These are phyloP conservation scores for Geosmithia flava DNA, from an alignment of 2,329 filamentous ascomycete species.

Conservation along the genomic window DNA sequence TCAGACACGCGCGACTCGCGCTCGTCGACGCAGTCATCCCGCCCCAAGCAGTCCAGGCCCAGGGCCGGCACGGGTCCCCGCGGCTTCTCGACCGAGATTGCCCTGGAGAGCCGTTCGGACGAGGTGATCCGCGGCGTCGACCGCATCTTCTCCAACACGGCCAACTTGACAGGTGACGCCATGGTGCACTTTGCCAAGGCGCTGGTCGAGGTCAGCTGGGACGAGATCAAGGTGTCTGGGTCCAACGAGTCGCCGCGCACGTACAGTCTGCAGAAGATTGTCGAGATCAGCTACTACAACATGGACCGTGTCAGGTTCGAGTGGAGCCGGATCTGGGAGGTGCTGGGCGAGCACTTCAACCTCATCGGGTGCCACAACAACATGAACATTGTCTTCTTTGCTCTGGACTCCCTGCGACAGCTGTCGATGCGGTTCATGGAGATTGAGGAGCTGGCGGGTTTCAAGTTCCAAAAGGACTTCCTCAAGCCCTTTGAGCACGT, in stretches of 20 bases:
- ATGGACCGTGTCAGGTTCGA: slow-evolving; percentile 98
- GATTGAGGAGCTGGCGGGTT: slow-evolving; percentile 91
- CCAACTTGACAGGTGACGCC: slow-evolving; percentile 81
- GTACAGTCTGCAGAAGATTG: slow-evolving; percentile 94
- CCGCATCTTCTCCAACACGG: slow-evolving; percentile 92
- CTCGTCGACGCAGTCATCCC: slow-evolving; percentile 51
- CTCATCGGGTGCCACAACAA: slow-evolving; percentile 94
- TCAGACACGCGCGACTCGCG: slow-evolving; percentile 43
- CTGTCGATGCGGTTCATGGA: slow-evolving; percentile 99
- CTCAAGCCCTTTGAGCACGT: slow-evolving; percentile 97
- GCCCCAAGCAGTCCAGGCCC: slow-evolving; percentile 33
- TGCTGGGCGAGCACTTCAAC: slow-evolving; percentile 98
- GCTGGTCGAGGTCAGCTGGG: slow-evolving; percentile 93
- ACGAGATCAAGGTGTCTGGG: slow-evolving; percentile 95
- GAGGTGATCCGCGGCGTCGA: slow-evolving; percentile 90
- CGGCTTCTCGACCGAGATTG: slow-evolving; percentile 65
- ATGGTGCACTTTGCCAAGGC: slow-evolving; percentile 93
- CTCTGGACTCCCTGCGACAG: slow-evolving; percentile 86
- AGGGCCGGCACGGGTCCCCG: slow-evolving; percentile 48
- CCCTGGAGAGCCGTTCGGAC: slow-evolving; percentile 81
- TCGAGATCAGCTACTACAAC: slow-evolving; percentile 99
- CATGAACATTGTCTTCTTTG: slow-evolving; percentile 94
- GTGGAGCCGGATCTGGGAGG: slow-evolving; percentile 95
- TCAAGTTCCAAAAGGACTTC: slow-evolving; percentile 99
- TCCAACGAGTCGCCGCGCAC: slow-evolving; percentile 92